Evolutionary conservation across 1,139 yeast genomes (phyloP).

Genomic region (Kodamaea derodonti): DNA sequence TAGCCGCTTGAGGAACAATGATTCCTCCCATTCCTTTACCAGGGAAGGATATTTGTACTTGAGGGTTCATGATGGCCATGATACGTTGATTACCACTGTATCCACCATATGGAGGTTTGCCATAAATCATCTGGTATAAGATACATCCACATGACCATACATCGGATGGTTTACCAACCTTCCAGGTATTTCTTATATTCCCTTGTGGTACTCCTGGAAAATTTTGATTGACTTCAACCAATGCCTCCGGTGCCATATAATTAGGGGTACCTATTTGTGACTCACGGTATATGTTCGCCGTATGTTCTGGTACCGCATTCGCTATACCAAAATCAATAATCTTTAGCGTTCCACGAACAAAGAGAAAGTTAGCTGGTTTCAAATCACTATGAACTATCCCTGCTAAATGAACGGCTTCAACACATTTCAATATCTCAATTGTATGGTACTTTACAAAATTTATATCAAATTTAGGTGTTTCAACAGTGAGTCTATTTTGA

Average conservation of each 20-base stretch:
- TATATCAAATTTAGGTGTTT: slow-evolving; percentile 53
- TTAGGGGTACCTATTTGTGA: slow-evolving; percentile 94
- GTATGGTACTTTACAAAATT: slow-evolving; percentile 82
- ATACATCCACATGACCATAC: slow-evolving; percentile 99
- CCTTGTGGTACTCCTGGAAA: slow-evolving; percentile 19
- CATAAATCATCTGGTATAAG: slow-evolving; percentile 91
- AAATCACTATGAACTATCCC: slow-evolving; percentile 93
- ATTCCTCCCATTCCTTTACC: slow-evolving; percentile 59
- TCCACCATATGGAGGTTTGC: slow-evolving; percentile 84
- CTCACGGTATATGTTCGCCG: slow-evolving; percentile 85
- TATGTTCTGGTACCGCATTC: slow-evolving; percentile 88
- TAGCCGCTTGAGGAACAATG: slow-evolving; percentile 62
- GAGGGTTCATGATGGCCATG: slow-evolving; percentile 84
- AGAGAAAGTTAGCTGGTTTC: slow-evolving; percentile 91
- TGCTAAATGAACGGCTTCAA: slow-evolving; percentile 78
- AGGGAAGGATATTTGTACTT: slow-evolving; percentile 71
- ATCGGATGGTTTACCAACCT: slow-evolving; percentile 93
- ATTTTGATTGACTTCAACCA: slow-evolving; percentile 55
- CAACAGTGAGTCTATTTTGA: slow-evolving; percentile 46
- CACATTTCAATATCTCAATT: slow-evolving; percentile 77
- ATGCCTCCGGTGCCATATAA: slow-evolving; percentile 97
- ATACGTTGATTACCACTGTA: slow-evolving; percentile 77
- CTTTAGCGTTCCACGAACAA: slow-evolving; percentile 80
- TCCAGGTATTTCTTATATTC: slow-evolving; percentile 54
- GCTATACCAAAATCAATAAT: slow-evolving; percentile 97